These are phyloP conservation scores for Arachis monticola DNA, from an alignment of 331 rosid genomes.

Conservation along the genomic window DNA sequence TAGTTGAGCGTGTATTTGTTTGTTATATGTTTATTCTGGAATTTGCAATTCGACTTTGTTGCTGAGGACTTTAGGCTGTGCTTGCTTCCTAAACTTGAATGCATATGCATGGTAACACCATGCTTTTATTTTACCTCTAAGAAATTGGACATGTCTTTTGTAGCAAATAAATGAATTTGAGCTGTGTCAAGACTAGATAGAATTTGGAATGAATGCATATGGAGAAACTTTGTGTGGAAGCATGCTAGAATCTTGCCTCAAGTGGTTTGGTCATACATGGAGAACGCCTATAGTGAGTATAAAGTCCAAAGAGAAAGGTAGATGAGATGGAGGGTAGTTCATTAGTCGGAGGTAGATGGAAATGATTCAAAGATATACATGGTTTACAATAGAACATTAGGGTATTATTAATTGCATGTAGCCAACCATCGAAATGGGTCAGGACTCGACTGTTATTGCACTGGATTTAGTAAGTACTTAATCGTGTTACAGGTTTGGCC, in stretches of 20 bases:
- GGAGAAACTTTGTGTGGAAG: neutral
- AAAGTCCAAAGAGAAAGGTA: neutral
- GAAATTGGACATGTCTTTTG: neutral
- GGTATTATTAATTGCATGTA: neutral
- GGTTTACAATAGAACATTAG: neutral
- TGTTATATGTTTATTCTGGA: neutral
- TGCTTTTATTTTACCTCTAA: neutral
- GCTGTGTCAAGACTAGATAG: neutral
- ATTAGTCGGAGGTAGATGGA: neutral
- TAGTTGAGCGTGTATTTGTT: neutral
- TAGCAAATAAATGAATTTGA: slow-evolving; percentile 20
- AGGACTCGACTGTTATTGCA: neutral
- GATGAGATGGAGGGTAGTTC: neutral
- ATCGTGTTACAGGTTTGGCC: neutral
- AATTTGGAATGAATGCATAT: neutral
- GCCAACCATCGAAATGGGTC: neutral
- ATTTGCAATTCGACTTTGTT: too few relatives aligned
- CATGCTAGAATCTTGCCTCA: neutral
- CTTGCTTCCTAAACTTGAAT: slow-evolving; percentile 14
- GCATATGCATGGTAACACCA: neutral
- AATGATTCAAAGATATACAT: neutral
- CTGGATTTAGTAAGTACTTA: neutral
- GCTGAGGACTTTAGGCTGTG: slow-evolving; percentile 15
- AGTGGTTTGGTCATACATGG: neutral
- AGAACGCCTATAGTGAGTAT: neutral